phyloP scores from a whole-genome alignment of 2,329 filamentous ascomycete species.

The Drechslerella dactyloides region DNA sequence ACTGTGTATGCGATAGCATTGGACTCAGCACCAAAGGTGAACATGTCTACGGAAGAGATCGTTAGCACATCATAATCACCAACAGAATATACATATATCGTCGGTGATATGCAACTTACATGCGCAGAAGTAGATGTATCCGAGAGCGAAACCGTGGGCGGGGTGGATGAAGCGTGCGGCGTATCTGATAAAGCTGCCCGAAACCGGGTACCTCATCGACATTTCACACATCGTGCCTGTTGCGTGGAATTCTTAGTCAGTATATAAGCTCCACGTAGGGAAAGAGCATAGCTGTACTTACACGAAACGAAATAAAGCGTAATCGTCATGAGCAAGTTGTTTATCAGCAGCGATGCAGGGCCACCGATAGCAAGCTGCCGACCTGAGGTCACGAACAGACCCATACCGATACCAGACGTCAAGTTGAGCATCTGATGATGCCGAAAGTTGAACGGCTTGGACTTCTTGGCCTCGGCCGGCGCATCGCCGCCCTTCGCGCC shows the following conservation, averaged over 20 bases:
- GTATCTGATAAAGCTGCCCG: constrained; percentile 63
- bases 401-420: constrained; percentile 67
- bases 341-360: constrained; percentile 66
- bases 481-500: not conserved
- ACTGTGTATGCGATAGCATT: constrained; percentile 41
- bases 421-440: constrained; percentile 74
- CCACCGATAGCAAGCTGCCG: constrained; percentile 67
- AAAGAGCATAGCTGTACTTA: too few species aligned
- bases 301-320: constrained; percentile 66
- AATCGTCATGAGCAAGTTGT: constrained; percentile 63
- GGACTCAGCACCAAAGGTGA: constrained; percentile 47
- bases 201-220: constrained; percentile 58
- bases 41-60: constrained; percentile 32
- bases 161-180: constrained; percentile 62
- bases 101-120: constrained; percentile 32
- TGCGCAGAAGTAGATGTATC: constrained; percentile 53
- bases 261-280: too few species aligned
- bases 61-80: constrained; percentile 25
- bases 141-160: constrained; percentile 62
- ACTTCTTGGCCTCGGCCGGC: not conserved
- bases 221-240: constrained; percentile 57
- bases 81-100: constrained; percentile 15
- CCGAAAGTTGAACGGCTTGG: constrained; percentile 56
- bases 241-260: not conserved
- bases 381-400: constrained; percentile 69